Evolutionary conservation across 306 rosid genomes (phyloP), one percentile per base, ranked within the genome.

Genomic region (Myrica gale): DNA sequence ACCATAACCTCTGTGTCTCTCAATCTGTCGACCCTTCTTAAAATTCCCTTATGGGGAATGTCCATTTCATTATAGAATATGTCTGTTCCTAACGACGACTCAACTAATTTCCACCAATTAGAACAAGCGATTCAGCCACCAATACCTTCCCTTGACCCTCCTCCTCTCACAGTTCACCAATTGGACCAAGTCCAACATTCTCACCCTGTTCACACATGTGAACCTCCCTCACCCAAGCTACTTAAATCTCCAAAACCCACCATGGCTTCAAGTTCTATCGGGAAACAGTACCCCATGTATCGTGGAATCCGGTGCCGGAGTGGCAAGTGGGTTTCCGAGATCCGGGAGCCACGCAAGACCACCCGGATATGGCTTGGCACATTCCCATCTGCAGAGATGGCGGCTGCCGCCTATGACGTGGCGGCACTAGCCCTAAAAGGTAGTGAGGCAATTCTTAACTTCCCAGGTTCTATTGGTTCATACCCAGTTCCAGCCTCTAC

Each of bases 281-380:
- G 86, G 53, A 88, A 82, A 71, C 92, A 32, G 37, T 32, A 91
- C 71, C 89, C 90, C 0, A 41, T 69, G 62, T 92, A 85, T 83
- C 89, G 69, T 0, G 98, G 98, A 23, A 90, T 92, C 74, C 88
- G 98, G 3, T 74, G 88, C 84, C 78, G 98, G 5, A 75, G 95
- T 6, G 93, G 86, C 0, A 94, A 94, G 74, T 94, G 97, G 98
- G 98, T 92, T 4, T 89, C 98, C 3, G 98, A 94, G 80, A 94
- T 94, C 82, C 90, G 98, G 1, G 96, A 94, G 84, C 98, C 97
- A 0, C 86, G 93, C 1, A 90, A 89, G 76, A 82, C 96, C 4
- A 87, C 84, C 0, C 89, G 97, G 5, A 94, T 94, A 82, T 94
- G 98, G 98, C 85, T 92, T 0, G 98, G 98, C 2, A 94, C 98